These are phyloP conservation scores for Crithidia mellificae DNA, from an alignment of 208 protist genomes.

Conservation along the genomic window DNA sequence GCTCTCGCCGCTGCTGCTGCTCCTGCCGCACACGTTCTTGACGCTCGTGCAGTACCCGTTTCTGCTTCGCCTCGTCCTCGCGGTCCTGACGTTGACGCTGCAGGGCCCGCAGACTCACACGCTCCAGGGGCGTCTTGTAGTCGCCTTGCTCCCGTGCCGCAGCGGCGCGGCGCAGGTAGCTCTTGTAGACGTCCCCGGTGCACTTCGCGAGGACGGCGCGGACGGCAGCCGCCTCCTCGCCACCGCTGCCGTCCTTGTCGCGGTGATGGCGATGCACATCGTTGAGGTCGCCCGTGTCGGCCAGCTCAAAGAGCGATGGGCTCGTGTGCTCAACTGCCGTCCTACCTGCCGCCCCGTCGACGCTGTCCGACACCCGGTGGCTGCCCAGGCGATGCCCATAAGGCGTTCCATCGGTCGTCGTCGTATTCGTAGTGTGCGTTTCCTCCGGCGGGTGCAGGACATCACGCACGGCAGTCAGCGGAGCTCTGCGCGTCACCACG, in stretches of 20 bases:
- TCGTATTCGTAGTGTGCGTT: too few species aligned
- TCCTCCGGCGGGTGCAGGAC: not conserved
- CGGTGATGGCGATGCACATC: too few species aligned
- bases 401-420: too few species aligned
- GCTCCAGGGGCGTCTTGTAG: constrained; percentile 51
- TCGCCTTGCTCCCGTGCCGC: constrained; percentile 37
- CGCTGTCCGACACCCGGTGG: not conserved
- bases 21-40: constrained; percentile 35
- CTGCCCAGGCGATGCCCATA: not conserved
- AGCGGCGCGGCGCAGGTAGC: constrained; percentile 23
- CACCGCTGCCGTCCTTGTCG: too few species aligned
- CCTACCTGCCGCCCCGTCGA: not conserved
- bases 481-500: constrained; percentile 25
- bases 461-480: constrained; percentile 15
- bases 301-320: not conserved
- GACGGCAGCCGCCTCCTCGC: constrained; percentile 4
- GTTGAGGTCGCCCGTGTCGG: not conserved
- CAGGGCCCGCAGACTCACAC: constrained; percentile 53
- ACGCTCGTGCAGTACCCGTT: constrained; percentile 22
- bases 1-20: constrained; percentile 38
- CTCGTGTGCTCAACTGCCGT: not conserved
- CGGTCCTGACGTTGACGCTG: constrained; percentile 29
- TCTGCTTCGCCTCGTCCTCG: constrained; percentile 30
- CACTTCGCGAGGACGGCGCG: constrained; percentile 28
- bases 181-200: constrained; percentile 45